These are phyloP conservation scores for Fusarium aywerte DNA, from an alignment of 2,329 filamentous ascomycete genomes.

Conservation along the genomic window DNA sequence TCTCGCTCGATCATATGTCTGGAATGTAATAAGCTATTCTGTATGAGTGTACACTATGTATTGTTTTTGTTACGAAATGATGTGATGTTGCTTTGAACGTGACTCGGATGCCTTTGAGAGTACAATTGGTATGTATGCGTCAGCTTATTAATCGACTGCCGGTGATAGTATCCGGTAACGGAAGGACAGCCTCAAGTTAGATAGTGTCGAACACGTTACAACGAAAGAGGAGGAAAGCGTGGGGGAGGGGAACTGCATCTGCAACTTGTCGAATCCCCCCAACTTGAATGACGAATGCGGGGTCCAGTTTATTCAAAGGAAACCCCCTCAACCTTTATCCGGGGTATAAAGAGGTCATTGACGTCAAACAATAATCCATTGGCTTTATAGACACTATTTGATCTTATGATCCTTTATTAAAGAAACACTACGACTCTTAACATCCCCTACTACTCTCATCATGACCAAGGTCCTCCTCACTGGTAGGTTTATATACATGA, in stretches of 20 bases:
- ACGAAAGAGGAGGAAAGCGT: conserved; percentile 23
- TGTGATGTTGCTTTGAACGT: not conserved
- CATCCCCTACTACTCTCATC: not conserved
- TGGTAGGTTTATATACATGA: conserved; percentile 30
- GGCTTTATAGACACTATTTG: not conserved
- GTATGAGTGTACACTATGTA: conserved; percentile 26
- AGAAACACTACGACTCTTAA: not conserved
- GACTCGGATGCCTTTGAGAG: not conserved
- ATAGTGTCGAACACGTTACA: not conserved
- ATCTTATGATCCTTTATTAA: not conserved
- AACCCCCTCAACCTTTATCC: conserved; percentile 14
- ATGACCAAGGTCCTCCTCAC: conserved; percentile 51
- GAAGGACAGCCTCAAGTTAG: not conserved
- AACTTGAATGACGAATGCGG: conserved; percentile 43
- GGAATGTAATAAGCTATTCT: conserved; percentile 47
- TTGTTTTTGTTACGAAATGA: not conserved
- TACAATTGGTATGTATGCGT: not conserved
- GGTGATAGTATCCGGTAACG: conserved; percentile 16
- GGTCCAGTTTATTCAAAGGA: conserved; percentile 27
- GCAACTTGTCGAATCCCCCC: conserved; percentile 29
- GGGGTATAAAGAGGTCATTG: conserved; percentile 18
- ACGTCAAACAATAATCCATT: conserved; percentile 8
- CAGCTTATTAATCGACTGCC: not conserved
- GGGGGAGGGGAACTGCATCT: conserved; percentile 18
- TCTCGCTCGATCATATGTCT: conserved; percentile 41